These are phyloP conservation scores for Pestalotiopsis sp. DNA, from an alignment of 2,329 filamentous ascomycete species.

Conservation along the genomic window DNA sequence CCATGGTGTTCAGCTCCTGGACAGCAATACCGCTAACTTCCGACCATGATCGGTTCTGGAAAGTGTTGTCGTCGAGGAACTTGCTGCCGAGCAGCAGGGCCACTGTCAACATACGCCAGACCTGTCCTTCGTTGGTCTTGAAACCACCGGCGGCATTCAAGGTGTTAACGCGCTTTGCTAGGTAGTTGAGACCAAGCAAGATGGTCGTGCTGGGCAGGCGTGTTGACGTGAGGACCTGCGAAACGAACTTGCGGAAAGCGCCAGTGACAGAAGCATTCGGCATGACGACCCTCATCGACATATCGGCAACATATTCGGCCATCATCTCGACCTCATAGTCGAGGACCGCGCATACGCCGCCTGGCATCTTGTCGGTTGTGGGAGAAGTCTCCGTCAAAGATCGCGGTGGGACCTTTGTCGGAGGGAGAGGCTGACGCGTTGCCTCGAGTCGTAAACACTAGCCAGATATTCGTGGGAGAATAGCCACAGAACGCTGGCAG, in stretches of 20 bases:
- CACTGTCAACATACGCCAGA: constrained; percentile 87
- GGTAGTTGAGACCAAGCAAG: constrained; percentile 85
- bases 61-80: constrained; percentile 95
- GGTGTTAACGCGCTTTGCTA: constrained; percentile 80
- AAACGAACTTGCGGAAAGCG: constrained; percentile 89
- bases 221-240: constrained; percentile 87
- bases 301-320: constrained; percentile 93
- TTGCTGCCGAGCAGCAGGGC: constrained; percentile 88
- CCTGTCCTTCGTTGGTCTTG: constrained; percentile 66
- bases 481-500: constrained; percentile 27
- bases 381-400: constrained; percentile 29
- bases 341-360: constrained; percentile 89
- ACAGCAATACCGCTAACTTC: constrained; percentile 92
- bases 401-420: constrained; percentile 30
- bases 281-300: constrained; percentile 66
- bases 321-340: constrained; percentile 97
- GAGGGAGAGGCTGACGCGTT: constrained; percentile 26
- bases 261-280: constrained; percentile 59
- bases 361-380: constrained; percentile 58
- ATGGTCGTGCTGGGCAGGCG: constrained; percentile 90
- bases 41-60: constrained; percentile 96
- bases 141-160: constrained; percentile 60
- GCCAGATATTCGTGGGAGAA: constrained; percentile 24
- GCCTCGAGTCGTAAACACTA: constrained; percentile 40
- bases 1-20: constrained; percentile 79